Percentiles rank a stretch among this genome's conserved stretches.
phyloP scores from a whole-genome alignment of 345 rosid species.

The Gossypium sturtianum region DNA sequence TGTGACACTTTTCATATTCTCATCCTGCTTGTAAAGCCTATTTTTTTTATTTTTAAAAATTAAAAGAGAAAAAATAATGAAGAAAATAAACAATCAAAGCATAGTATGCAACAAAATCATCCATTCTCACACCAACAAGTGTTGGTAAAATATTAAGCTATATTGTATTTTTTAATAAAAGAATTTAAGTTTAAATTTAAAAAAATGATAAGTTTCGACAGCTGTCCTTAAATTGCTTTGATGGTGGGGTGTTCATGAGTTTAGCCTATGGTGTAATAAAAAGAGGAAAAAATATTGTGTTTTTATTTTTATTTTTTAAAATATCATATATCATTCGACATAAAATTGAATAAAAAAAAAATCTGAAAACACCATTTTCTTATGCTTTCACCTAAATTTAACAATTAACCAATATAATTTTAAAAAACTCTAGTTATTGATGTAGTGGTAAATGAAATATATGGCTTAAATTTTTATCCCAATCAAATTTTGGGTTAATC shows the following conservation, averaged over 20 bases:
- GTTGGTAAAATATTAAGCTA: no score
- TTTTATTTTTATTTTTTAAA: not conserved
- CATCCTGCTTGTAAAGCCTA: rapidly evolving
- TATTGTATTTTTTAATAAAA: no score
- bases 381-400: not conserved
- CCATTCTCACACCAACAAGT: no score
- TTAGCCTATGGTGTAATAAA: not conserved
- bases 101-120: not conserved
- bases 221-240: not conserved
- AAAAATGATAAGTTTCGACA: not conserved
- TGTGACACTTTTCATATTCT: no score
- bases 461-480: no score
- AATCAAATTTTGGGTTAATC: no score
- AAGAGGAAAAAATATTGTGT: not conserved
- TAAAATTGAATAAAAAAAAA: not conserved
- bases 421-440: no score
- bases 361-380: not conserved
- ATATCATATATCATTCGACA: not conserved
- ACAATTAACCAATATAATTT: no score
- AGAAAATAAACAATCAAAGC: not conserved
- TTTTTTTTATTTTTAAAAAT: no score
- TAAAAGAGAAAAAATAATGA: no score
- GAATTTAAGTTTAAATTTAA: no score
- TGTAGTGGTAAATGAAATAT: no score
- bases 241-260: not conserved